Evolutionary conservation across 495 filamentous ascomycete species (phyloP), one percentile per base, ranked within the genome.

Genomic region (Pyronema domesticum): DNA sequence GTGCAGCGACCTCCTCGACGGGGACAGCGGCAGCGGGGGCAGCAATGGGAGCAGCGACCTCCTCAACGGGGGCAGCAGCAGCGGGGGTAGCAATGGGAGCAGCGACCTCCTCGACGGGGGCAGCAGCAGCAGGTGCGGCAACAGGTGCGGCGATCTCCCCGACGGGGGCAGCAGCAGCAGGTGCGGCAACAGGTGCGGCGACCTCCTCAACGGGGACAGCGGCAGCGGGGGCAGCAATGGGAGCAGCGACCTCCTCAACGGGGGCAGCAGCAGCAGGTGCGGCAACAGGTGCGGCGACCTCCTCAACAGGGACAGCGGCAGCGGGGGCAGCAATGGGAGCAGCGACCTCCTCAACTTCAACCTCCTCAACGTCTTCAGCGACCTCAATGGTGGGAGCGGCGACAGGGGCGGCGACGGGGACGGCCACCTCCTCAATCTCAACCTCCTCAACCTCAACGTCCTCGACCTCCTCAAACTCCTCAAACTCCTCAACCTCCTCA

Each of bases 381-480:
- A 55, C 33, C 15, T 59, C 33, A 19, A 19, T 37, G 7, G 47
- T 54, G 42, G 57, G 43, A 43, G 47, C 55, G 35, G 49, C 37
- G 8, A 63, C 23, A 11, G 19, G 35, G 36, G 55, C 43, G 9
- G 61, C 54, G 4, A 59, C 18, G 35, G 61, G 18, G 23, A 55
- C 34, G 33, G 46, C 43, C 43, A 56, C 60, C n/a, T 47, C 44
- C 44, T 56, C 54, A 0, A 62, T 42, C 33, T 60, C 53, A 8
- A 57, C 45, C 19, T 57, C 50, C 17, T 18, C 5, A 10, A 57
- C 37, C 1, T 60, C 50, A 37, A 53, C 48, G 37, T 58, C 60
- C 10, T 61, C 52, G 4, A 53, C 58, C 35, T 61, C 43, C 13
- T 61, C 36, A 5, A 63, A 36, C n/a, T n/a, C n/a, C n/a, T n/a